Evolutionary conservation across 164 flowering plant genomes (phyloP).

Genomic region (Liriodendron chinense): DNA sequence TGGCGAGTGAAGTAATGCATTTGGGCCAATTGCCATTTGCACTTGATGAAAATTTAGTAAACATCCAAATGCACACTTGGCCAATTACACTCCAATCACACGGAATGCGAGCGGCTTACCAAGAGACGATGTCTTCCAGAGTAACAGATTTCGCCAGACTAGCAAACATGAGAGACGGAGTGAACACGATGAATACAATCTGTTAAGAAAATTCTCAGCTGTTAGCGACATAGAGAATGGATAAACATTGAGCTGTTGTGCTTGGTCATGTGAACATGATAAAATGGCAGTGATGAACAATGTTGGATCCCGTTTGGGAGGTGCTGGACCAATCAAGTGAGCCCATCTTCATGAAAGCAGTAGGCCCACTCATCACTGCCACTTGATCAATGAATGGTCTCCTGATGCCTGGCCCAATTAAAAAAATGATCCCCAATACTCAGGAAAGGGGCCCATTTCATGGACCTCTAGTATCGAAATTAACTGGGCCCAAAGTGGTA

Average conservation of each 20-base stretch:
- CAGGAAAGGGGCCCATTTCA: not conserved
- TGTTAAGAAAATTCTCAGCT: constrained; percentile 18
- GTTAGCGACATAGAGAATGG: not conserved
- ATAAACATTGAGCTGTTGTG: not conserved
- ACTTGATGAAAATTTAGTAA: too few species aligned
- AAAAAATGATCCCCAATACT: not conserved
- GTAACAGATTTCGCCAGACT: constrained; percentile 71
- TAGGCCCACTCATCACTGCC: too few species aligned
- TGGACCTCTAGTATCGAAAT: not conserved
- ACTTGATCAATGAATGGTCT: too few species aligned
- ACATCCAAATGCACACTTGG: too few species aligned
- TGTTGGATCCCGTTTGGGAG: too few species aligned
- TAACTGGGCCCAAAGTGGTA: not conserved
- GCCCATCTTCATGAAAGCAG: too few species aligned
- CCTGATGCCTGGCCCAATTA: not conserved
- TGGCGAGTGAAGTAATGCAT: too few species aligned
- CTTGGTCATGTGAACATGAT: not conserved
- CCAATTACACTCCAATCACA: too few species aligned
- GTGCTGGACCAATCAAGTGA: too few species aligned
- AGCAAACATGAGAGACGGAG: constrained; percentile 74
- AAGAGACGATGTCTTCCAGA: constrained; percentile 68
- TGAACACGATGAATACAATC: constrained; percentile 77
- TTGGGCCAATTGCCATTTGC: too few species aligned
- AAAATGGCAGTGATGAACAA: too few species aligned
- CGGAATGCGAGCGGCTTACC: constrained; percentile 38